Conservation (phyloP, 495 filamentous ascomycete species). For the Gamarada debralockiae region DNA sequence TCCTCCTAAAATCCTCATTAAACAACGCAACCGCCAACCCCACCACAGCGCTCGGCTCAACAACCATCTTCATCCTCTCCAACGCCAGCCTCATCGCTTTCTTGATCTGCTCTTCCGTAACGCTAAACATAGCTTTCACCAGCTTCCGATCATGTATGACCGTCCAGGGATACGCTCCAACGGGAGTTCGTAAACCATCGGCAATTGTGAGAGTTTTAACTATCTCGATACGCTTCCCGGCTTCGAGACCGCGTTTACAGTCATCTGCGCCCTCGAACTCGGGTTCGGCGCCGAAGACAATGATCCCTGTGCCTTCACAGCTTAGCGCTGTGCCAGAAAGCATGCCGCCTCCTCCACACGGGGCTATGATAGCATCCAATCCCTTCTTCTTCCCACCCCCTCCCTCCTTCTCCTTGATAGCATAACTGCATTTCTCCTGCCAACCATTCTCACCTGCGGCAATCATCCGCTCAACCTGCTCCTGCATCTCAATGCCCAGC, state of each 20-base stretch:
- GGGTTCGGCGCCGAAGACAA: constrained; percentile 90
- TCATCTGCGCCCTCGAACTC: constrained; percentile 84
- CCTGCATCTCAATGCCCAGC: constrained; percentile 74
- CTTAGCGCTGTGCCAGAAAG: constrained; percentile 78
- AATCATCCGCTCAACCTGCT: constrained; percentile 58
- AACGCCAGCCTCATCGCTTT: constrained; percentile 71
- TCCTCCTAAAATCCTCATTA: constrained; percentile 73
- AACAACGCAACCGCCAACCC: constrained; percentile 78
- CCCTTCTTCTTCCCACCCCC: constrained; percentile 17
- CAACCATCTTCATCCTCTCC: constrained; percentile 87
- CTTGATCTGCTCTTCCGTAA: constrained; percentile 80
- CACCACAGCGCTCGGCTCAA: constrained; percentile 89
- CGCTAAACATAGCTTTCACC: constrained; percentile 70
- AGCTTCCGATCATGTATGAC: constrained; percentile 72
- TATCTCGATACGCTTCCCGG: constrained; percentile 53
- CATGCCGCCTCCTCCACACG: constrained; percentile 86
- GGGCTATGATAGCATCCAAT: constrained; percentile 79
- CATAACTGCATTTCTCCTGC: constrained; percentile 12
- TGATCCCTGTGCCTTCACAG: constrained; percentile 58
- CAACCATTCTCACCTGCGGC: background rate
- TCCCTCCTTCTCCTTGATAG: constrained; percentile 3
- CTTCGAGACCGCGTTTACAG: constrained; percentile 60
- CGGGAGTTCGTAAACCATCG: constrained; percentile 83
- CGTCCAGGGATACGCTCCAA: constrained; percentile 74
- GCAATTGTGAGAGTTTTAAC: constrained; percentile 82